A percentile compares a stretch with the other conserved stretches of the same genome.
Evolutionary conservation across 2,329 filamentous ascomycete genomes (phyloP).

Genomic region (Fusarium falciforme): DNA sequence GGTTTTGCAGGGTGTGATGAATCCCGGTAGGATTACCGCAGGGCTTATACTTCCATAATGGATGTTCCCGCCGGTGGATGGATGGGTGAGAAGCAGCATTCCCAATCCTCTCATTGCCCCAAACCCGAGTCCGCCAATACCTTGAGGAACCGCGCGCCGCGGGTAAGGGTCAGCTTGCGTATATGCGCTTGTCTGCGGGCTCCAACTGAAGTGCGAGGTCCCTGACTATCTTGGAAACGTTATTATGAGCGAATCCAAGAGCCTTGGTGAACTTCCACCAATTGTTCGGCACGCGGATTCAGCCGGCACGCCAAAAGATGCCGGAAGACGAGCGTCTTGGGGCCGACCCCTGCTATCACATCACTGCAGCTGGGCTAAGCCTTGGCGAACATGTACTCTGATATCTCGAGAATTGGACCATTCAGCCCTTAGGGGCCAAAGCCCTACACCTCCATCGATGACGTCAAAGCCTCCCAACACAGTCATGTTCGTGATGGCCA

Average conservation of each 20-base stretch:
- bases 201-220: slow-evolving; percentile 9
- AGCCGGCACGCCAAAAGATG: not conserved
- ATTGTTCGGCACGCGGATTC: slow-evolving; percentile 5
- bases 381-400: not conserved
- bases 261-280: slow-evolving; percentile 30
- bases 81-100: not conserved
- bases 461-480: slow-evolving; percentile 40
- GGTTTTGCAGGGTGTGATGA: slow-evolving; percentile 15
- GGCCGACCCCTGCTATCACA: not conserved
- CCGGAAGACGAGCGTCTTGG: not conserved
- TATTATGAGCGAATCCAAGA: not conserved
- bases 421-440: not conserved
- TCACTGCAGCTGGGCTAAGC: not conserved
- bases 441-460: slow-evolving; percentile 15
- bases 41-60: slow-evolving; percentile 27
- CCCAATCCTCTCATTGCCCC: not conserved
- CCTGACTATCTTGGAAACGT: slow-evolving; percentile 18
- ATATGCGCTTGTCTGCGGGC: slow-evolving; percentile 21
- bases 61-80: slow-evolving; percentile 18
- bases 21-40: slow-evolving; percentile 22
- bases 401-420: not conserved
- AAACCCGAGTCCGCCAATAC: slow-evolving; percentile 14
- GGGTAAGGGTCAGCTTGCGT: slow-evolving; percentile 14
- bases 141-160: slow-evolving; percentile 15
- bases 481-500: slow-evolving; percentile 24